Evolutionary conservation across 371 early-diverging fungal species (phyloP), one percentile per base, ranked within the genome.

Genomic region (Entomophthora muscae): DNA sequence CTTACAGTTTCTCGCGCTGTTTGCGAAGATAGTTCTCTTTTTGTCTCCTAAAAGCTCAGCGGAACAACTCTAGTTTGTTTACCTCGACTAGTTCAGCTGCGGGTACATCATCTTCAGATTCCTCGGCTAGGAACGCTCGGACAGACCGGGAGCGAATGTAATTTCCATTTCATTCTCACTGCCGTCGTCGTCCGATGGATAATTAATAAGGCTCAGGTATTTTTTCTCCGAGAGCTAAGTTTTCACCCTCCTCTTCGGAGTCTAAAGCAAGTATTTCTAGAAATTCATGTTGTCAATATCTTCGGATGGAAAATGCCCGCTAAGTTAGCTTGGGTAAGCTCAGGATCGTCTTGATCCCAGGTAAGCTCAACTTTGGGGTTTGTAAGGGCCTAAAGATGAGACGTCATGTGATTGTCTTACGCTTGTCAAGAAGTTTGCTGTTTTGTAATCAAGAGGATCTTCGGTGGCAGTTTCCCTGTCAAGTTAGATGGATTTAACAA

Each of bases 341-440:
- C 88, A 1, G 86, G 82, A 68, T 94, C 96, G 63, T 97, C 97
- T 23, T 86, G 84, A 63, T 98, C 99, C 99, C 99, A 98, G 0
- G 93, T 93, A 32, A 98, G 74, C 69, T 87, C 85, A 33, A 93
- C 93, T 56, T 88, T 90, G 13, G 94, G 89, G 71, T 91, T 90
- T 75, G 91, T 92, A 32, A 98, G 77, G 21, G 92, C 93, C 77
- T 85, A 65, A 65, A 42, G 21, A 52, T 57, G 26, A 59, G 51
- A 27, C 42, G 13, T 26, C 10, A 24, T 0, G 26, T 17, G 21
- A 3, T 28, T 33, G 30, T 57, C 68, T 57, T 70, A 79, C 82
- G 55, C 82, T 79, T 0, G 95, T 97, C 1, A 79, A 76, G 67
- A 93, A 95, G 13, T 82, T 83, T 24, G 76, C 68, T 10, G 91